Evolutionary conservation across 1,284 basidiomycete species (phyloP), one percentile per base, ranked within the genome.

Genomic region (Ustilago bromivora): DNA sequence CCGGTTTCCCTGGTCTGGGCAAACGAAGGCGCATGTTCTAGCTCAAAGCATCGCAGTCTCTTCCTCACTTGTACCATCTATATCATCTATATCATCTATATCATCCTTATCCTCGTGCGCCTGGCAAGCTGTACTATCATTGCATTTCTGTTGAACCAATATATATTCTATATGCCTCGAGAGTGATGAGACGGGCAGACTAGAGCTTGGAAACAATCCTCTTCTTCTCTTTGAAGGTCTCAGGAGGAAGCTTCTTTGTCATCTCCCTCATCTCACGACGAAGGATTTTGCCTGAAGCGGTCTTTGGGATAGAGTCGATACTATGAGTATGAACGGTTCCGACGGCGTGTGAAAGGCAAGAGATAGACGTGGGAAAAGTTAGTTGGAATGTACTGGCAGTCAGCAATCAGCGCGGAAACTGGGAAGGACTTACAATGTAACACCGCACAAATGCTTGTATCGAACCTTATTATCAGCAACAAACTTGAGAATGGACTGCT

Each of bases 371-470:
- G 43, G 19, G 43, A 40, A 13, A 35, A 12, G 49, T 57, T 41
- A 57, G 38, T 34, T 12, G 10, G 49, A 28, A 43, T 34, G 4
- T n/a, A 13, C 28, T 12, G 28, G 31, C 2, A n/a, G 19, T n/a
- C 6, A n/a, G 9, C 3, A n/a, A 28, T 23, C 31, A 31, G 41
- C 17, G n/a, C 17, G 23, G 23, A 40, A 5, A n/a, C 17, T 12
- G n/a, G 23, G n/a, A 10, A n/a, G 13, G 7, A 81, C 74, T 79
- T 70, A 79, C 79, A 79, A 79, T 23, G 79, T 61, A 15, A 83
- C 92, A 17, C 90, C 91, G 11, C 88, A 88, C 0, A 94, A 87
- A 73, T 89, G 89, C 85, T 94, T 94, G 87, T 94, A 93, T 38
- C 88, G 87, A 11, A 90, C 88, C 85, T 94, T 94, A 66, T 88